Conservation (phyloP, 108 stramenopile species). For the Aurantiochytrium sp. region DNA sequence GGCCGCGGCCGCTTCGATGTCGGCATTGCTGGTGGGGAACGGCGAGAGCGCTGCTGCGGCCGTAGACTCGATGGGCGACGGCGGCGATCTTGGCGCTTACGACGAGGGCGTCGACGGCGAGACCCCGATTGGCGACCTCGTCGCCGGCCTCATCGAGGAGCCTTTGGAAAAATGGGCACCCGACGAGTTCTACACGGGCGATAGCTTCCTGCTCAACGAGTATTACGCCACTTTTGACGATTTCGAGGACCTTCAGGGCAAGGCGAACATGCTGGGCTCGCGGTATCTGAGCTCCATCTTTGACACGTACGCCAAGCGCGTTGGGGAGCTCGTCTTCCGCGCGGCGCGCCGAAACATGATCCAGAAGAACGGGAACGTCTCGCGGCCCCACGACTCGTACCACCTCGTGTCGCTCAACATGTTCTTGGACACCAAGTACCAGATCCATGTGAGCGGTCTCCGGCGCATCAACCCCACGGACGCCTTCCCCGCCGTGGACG, state of each 20-base stretch:
- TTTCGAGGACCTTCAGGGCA: not conserved
- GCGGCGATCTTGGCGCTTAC: not conserved
- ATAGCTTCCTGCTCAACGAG: slow-evolving; percentile 6
- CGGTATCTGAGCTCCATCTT: slow-evolving; percentile 12
- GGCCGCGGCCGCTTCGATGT: not conserved
- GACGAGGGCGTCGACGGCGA: not conserved
- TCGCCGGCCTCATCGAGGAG: not conserved
- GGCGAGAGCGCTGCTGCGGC: not conserved
- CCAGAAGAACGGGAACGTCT: not conserved
- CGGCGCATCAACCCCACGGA: not conserved
- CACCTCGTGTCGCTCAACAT: not conserved
- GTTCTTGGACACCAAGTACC: slow-evolving; percentile 2
- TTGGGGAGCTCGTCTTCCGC: slow-evolving; percentile 3
- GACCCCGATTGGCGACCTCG: not conserved
- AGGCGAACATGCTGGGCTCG: not conserved
- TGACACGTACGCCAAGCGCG: not conserved
- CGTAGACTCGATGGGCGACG: not conserved
- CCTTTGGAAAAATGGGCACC: not conserved
- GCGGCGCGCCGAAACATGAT: slow-evolving; percentile 10
- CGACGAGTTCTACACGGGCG: slow-evolving; percentile 24
- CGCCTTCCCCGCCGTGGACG: slow-evolving; percentile 1
- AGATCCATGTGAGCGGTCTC: not conserved
- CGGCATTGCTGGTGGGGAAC: not conserved
- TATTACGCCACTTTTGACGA: not conserved
- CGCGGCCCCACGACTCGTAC: not conserved